Evolutionary conservation across 805 yeast genomes (phyloP).

Genomic region (Peterozyma toletana): DNA sequence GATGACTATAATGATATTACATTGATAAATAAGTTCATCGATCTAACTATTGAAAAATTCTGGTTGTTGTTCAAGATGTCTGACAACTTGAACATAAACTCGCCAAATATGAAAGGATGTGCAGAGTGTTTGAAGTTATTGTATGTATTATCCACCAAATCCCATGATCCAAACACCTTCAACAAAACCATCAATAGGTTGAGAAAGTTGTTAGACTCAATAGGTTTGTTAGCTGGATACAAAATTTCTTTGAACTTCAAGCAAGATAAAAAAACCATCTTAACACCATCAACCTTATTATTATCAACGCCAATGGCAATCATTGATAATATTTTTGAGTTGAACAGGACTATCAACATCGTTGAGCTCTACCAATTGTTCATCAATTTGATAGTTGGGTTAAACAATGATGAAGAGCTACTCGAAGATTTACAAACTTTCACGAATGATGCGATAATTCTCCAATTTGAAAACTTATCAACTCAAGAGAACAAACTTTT

Average conservation of each 20-base stretch:
- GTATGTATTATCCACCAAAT: no score
- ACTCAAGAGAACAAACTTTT: no score
- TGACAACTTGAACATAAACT: background rate
- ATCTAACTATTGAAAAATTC: no score
- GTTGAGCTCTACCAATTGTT: slow-evolving; percentile 5
- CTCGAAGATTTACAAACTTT: background rate
- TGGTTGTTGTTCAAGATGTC: background rate
- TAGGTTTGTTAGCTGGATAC: background rate
- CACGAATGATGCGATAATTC: no score
- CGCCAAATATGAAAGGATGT: no score
- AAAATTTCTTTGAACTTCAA: background rate
- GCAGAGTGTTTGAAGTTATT: no score
- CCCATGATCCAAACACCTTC: no score
- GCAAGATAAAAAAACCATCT: no score
- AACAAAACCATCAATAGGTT: no score
- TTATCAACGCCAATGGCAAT: background rate
- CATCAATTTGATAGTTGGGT: background rate
- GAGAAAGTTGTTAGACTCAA: background rate
- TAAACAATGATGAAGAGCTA: slow-evolving; percentile 1
- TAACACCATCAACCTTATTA: background rate
- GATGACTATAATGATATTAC: no score
- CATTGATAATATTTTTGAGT: slow-evolving; percentile 5
- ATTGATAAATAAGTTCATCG: no score
- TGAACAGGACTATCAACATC: slow-evolving; percentile 5
- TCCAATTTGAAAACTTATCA: no score